Percentiles rank a stretch among this genome's conserved stretches.
phyloP scores from a whole-genome alignment of 768 basidiomycete species.

The Mycena vulgaris region DNA sequence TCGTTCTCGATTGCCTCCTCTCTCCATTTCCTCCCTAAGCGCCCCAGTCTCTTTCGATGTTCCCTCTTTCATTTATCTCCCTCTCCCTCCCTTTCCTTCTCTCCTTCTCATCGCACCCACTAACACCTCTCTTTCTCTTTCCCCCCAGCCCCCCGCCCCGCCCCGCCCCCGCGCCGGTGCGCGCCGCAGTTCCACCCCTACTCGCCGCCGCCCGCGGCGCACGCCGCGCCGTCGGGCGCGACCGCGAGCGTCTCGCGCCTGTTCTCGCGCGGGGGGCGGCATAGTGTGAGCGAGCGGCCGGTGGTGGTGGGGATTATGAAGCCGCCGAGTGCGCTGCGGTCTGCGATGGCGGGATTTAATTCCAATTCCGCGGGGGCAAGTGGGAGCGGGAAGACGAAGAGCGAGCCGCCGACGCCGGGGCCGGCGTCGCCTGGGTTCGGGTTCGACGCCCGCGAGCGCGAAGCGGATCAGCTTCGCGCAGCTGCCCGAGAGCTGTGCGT shows the following conservation, averaged over 20 bases:
- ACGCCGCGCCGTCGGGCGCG: conserved; percentile 77
- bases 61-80: too few relatives aligned
- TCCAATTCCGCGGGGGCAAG: neutral
- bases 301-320: conserved; percentile 30
- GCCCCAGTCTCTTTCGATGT: too few relatives aligned
- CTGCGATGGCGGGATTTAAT: neutral
- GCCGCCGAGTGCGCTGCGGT: too few relatives aligned
- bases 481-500: conserved; percentile 75
- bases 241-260: conserved; percentile 87
- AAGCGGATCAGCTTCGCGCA: conserved; percentile 87
- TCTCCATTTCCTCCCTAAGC: too few relatives aligned
- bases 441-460: conserved; percentile 63
- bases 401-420: neutral
- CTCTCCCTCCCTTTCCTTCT: too few relatives aligned
- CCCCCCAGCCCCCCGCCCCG: conserved; percentile 30
- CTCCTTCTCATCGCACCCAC: too few relatives aligned
- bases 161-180: conserved; percentile 39
- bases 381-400: neutral
- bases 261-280: conserved; percentile 68
- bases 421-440: too few relatives aligned
- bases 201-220: conserved; percentile 67
- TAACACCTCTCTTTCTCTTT: too few relatives aligned
- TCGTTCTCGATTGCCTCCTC: too few relatives aligned
- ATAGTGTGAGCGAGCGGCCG: conserved; percentile 49
- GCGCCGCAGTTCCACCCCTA: conserved; percentile 50